A percentile compares a stretch with the other conserved stretches of the same genome.
Conservation (phyloP, 257 asterid genomes). For the Primulina tabacum region DNA sequence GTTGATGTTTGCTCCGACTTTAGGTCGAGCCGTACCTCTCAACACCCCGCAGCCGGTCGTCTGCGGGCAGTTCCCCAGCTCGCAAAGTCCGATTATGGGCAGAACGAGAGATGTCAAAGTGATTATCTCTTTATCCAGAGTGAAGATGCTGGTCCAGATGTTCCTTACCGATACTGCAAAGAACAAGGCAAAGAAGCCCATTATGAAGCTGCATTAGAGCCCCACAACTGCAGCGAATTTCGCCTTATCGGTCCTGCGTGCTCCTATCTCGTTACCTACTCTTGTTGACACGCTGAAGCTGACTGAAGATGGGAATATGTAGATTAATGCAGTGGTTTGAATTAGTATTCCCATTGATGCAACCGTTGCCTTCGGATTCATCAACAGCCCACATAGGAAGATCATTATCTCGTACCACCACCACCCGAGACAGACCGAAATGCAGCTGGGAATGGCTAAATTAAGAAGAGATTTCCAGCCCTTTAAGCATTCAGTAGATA, state of each 20-base stretch:
- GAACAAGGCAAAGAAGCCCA: slow-evolving; percentile 37
- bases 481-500: slow-evolving; percentile 34
- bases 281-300: slow-evolving; percentile 54
- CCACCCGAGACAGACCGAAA: slow-evolving; percentile 61
- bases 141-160: slow-evolving; percentile 52
- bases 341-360: slow-evolving; percentile 67
- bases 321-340: slow-evolving; percentile 52
- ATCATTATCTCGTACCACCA: slow-evolving; percentile 75
- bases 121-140: slow-evolving; percentile 41
- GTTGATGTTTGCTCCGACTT: slow-evolving; percentile 52
- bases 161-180: slow-evolving; percentile 43
- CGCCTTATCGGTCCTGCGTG: slow-evolving; percentile 39
- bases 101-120: slow-evolving; percentile 39
- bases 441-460: slow-evolving; percentile 54
- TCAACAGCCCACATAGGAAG: slow-evolving; percentile 43
- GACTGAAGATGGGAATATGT: slow-evolving; percentile 60
- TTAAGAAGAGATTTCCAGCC: slow-evolving; percentile 37
- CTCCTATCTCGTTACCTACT: slow-evolving; percentile 62
- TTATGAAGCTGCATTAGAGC: slow-evolving; percentile 27
- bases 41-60: slow-evolving; percentile 54
- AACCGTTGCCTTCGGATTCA: slow-evolving; percentile 48
- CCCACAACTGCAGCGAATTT: slow-evolving; percentile 40
- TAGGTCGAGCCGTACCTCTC: slow-evolving; percentile 61
- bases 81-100: slow-evolving; percentile 61
- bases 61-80: slow-evolving; percentile 72